These are phyloP conservation scores for Cladorrhinum samala DNA, from an alignment of 495 filamentous ascomycete species.

Conservation along the genomic window DNA sequence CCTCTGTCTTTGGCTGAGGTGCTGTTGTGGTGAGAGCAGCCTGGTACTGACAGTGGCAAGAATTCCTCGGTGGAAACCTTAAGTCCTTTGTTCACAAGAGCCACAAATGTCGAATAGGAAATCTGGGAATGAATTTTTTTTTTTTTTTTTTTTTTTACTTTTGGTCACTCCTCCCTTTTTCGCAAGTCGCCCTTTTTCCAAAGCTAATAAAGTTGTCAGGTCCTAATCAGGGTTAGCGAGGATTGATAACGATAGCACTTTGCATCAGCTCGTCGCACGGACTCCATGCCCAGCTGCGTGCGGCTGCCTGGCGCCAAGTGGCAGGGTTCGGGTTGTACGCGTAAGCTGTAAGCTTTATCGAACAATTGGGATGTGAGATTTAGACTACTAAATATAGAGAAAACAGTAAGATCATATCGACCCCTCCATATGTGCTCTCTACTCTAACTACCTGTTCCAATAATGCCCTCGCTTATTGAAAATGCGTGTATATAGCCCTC, in stretches of 20 bases:
- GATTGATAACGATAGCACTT: background rate
- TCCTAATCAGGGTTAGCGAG: background rate
- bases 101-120: too few species aligned
- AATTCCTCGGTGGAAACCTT: too few species aligned
- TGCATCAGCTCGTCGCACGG: background rate
- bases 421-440: too few species aligned
- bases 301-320: background rate
- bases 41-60: too few species aligned
- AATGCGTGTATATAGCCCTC: conserved; percentile 5
- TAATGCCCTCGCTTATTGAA: background rate
- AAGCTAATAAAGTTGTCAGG: background rate
- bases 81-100: too few species aligned
- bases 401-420: too few species aligned
- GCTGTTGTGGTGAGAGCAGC: too few species aligned
- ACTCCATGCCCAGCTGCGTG: background rate
- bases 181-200: background rate
- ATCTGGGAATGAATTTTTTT: too few species aligned
- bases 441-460: background rate
- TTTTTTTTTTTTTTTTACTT: background rate
- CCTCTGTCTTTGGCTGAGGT: too few species aligned
- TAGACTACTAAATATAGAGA: too few species aligned
- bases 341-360: background rate
- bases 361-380: background rate
- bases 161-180: background rate
- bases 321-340: background rate